Evolutionary conservation across 441 rosid genomes (phyloP).

Genomic region (Syzygium malaccense): DNA sequence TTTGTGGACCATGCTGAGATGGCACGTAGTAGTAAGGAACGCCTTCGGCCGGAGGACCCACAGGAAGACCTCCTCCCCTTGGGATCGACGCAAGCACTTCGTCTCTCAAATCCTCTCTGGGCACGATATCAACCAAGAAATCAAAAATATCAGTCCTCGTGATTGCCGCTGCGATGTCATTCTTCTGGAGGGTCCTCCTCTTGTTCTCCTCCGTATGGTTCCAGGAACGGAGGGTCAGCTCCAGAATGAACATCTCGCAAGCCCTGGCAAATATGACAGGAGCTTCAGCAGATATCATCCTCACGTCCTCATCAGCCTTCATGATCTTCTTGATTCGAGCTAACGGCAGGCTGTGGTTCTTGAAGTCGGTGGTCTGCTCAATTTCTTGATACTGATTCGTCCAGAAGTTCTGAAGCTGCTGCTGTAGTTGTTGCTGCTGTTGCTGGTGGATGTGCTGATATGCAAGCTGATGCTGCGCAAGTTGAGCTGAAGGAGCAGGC

Average conservation of each 20-base stretch:
- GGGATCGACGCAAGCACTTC: background rate
- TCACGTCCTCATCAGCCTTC: background rate
- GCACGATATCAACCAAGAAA: background rate
- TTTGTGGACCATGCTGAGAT: background rate
- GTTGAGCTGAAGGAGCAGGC: background rate
- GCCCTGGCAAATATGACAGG: background rate
- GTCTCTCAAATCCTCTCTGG: background rate
- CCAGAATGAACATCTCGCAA: background rate
- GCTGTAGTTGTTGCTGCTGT: background rate
- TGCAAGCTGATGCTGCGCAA: background rate
- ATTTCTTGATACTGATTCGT: background rate
- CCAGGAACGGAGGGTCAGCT: background rate
- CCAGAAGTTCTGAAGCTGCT: background rate
- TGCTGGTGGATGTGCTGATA: conserved; percentile 1
- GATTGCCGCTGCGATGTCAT: background rate
- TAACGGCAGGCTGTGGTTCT: background rate
- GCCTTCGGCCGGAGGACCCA: background rate
- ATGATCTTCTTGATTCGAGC: background rate
- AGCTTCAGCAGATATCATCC: conserved; percentile 3
- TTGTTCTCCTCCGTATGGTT: conserved; percentile 1
- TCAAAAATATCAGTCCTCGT: background rate
- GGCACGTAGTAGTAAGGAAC: background rate
- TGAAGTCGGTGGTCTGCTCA: background rate
- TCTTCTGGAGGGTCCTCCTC: conserved; percentile 1
- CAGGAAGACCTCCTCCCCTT: background rate